Percentiles rank a stretch among this genome's conserved stretches.
Evolutionary conservation across 2,329 filamentous ascomycete species (phyloP).

Genomic region (Cercospora brassicicola): DNA sequence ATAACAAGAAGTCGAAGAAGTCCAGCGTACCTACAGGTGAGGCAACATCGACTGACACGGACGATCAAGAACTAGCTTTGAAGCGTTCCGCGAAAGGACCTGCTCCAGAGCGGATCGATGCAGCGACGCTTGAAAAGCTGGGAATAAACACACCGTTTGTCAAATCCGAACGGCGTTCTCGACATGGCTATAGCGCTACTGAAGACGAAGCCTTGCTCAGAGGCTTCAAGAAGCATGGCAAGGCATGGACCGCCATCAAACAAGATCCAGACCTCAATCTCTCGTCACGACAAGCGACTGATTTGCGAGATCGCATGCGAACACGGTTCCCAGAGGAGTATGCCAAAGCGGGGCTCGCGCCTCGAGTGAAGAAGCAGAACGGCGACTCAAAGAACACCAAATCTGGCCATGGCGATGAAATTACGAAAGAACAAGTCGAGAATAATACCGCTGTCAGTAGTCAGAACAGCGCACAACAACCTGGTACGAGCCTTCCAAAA

Average conservation of each 20-base stretch:
- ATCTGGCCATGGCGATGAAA: neutral
- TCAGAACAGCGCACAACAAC: neutral
- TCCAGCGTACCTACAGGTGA: neutral
- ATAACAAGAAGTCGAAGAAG: slow-evolving; percentile 23
- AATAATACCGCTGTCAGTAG: neutral
- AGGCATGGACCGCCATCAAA: slow-evolving; percentile 61
- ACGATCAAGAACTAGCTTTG: neutral
- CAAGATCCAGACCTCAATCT: slow-evolving; percentile 56
- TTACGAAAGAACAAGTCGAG: neutral
- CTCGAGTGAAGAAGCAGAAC: slow-evolving; percentile 35
- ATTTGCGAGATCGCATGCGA: slow-evolving; percentile 62
- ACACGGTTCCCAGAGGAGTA: slow-evolving; percentile 61
- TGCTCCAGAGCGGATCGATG: slow-evolving; percentile 31
- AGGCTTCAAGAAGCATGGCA: slow-evolving; percentile 60
- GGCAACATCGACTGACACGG: neutral
- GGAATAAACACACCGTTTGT: slow-evolving; percentile 54
- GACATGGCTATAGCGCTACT: slow-evolving; percentile 56
- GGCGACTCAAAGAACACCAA: neutral
- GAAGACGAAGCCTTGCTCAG: slow-evolving; percentile 61
- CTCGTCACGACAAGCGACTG: slow-evolving; percentile 55
- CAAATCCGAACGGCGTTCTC: slow-evolving; percentile 53
- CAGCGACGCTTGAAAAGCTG: slow-evolving; percentile 43
- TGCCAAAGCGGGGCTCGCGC: slow-evolving; percentile 48
- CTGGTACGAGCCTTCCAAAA: neutral
- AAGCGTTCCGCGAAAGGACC: slow-evolving; percentile 26